phyloP scores from a whole-genome alignment of 805 yeast genomes.

The Brettanomyces nanus region DNA sequence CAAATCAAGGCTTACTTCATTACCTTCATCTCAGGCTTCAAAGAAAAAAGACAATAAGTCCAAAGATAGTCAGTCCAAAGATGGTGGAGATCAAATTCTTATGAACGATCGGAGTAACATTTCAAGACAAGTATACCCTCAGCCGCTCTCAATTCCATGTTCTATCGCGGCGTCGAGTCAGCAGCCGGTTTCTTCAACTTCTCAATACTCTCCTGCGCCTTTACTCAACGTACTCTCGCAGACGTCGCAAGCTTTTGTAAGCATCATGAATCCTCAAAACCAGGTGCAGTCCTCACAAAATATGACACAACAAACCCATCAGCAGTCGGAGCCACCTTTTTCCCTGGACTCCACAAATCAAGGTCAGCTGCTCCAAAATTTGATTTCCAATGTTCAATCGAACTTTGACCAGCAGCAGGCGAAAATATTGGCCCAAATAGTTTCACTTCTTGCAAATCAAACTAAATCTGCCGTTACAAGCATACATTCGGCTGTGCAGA shows the following conservation, averaged over 20 bases:
- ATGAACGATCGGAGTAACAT: no score
- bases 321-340: not conserved
- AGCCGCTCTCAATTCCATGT: no score
- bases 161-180: no score
- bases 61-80: no score
- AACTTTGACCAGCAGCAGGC: constrained; percentile 6
- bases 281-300: not conserved
- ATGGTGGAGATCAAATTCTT: no score
- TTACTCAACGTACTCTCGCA: no score
- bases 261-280: not conserved
- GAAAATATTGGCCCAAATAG: constrained; percentile 10
- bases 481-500: not conserved
- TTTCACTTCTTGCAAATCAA: constrained; percentile 4
- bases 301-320: not conserved
- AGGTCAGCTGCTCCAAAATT: constrained; percentile 3
- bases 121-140: no score
- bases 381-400: constrained; percentile 4
- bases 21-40: constrained; percentile 3
- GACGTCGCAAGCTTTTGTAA: no score
- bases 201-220: no score
- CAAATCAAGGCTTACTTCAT: constrained; percentile 14
- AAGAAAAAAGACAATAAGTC: no score
- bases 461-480: not conserved
- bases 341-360: no score
- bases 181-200: no score